Conservation (phyloP, 2,329 filamentous ascomycete species). For the Paramyrothecium sp. region DNA sequence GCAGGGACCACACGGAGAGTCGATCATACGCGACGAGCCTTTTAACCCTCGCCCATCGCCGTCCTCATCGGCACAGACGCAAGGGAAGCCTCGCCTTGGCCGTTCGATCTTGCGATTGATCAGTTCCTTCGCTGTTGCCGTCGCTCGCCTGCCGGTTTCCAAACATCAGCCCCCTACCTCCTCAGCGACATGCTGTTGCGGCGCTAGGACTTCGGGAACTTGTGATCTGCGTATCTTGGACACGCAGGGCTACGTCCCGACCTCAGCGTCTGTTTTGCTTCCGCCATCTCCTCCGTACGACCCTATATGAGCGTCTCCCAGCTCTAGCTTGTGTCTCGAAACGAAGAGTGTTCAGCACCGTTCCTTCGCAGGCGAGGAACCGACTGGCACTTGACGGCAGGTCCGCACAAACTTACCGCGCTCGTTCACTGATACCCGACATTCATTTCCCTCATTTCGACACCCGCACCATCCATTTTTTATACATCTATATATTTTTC, state of each 20-base stretch:
- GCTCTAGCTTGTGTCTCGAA: conserved; percentile 15
- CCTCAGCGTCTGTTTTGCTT: not conserved
- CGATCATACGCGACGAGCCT: not conserved
- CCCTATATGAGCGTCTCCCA: conserved; percentile 2
- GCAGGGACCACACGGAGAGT: not conserved
- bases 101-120: not conserved
- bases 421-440: not conserved
- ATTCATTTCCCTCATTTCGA: conserved; percentile 8
- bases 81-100: not conserved
- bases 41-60: not conserved
- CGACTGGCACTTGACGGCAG: conserved; percentile 43
- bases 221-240: not conserved
- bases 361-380: conserved; percentile 50
- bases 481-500: conserved; percentile 2
- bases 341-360: conserved; percentile 30
- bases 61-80: not conserved
- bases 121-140: not conserved
- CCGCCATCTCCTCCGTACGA: conserved; percentile 3
- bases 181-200: not conserved
- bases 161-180: not conserved
- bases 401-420: conserved; percentile 14
- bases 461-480: conserved; percentile 4
- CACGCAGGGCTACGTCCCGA: not conserved
- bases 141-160: not conserved
- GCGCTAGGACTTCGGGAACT: not conserved